Evolutionary conservation across 73 alveolate genomes (phyloP).

Genomic region (Paramecium sexaurelia): DNA sequence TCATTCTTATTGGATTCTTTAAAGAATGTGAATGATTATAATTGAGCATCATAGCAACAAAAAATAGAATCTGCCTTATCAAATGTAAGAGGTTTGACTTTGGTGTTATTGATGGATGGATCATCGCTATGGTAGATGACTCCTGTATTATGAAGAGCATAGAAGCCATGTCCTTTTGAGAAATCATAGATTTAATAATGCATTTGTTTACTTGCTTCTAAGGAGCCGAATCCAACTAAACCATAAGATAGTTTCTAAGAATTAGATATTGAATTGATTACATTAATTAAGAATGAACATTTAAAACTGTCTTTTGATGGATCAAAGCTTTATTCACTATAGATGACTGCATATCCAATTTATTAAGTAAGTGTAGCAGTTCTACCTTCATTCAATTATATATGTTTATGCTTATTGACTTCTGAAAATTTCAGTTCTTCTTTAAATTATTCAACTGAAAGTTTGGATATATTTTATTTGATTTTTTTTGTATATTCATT

Average conservation of each 20-base stretch:
- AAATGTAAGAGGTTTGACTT: neutral
- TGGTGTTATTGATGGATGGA: neutral
- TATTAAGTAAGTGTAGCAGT: neutral
- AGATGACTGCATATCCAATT: neutral
- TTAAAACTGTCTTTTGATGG: neutral
- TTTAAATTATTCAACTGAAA: neutral
- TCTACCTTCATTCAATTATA: neutral
- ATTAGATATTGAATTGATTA: neutral
- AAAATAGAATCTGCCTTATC: neutral
- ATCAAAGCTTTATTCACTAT: neutral
- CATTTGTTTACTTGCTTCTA: conserved; percentile 3
- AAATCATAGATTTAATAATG: neutral
- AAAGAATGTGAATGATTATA: neutral
- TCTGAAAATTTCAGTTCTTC: neutral
- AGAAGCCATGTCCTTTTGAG: neutral
- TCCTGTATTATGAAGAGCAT: neutral
- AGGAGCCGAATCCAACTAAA: neutral
- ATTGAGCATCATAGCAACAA: neutral
- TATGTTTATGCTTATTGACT: neutral
- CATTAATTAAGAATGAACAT: neutral
- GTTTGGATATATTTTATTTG: neutral
- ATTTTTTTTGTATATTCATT: neutral
- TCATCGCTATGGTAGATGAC: neutral
- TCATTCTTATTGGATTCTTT: neutral
- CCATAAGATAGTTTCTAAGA: neutral